Conservation (phyloP, 163 green algal species). For the Smithsoniella earleae region DNA sequence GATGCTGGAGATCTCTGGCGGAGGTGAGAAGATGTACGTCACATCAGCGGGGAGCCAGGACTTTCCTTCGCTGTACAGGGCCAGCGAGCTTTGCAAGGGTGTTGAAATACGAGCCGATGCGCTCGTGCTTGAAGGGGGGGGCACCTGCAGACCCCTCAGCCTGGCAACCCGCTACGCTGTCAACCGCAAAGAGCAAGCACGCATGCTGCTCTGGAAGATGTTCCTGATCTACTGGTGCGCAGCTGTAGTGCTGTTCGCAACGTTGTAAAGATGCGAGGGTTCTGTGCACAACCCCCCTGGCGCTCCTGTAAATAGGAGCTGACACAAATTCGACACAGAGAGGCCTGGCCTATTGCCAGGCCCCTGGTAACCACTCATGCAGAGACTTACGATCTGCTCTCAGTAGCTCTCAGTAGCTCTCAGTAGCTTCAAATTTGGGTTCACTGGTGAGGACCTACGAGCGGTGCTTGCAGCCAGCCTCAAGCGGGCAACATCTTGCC, state of each 20-base stretch:
- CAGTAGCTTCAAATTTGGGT: too few relatives aligned
- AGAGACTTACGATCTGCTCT: too few relatives aligned
- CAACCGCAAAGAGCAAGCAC: slow-evolving; percentile 10
- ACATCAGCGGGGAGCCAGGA: slow-evolving; percentile 33
- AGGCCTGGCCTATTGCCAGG: too few relatives aligned
- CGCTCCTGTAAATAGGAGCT: too few relatives aligned
- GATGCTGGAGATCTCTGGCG: slow-evolving; percentile 74
- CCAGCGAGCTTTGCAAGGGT: slow-evolving; percentile 3
- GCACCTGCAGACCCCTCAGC: slow-evolving; percentile 31
- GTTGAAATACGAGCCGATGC: neutral
- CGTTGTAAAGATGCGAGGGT: too few relatives aligned
- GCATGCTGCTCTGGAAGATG: slow-evolving; percentile 16
- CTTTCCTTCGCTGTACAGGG: slow-evolving; percentile 39
- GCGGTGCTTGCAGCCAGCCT: too few relatives aligned
- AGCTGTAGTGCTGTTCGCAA: neutral
- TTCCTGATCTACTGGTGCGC: slow-evolving; percentile 21
- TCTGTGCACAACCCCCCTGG: too few relatives aligned
- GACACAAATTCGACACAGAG: too few relatives aligned
- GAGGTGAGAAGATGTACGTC: slow-evolving; percentile 35
- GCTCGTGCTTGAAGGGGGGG: slow-evolving; percentile 6
- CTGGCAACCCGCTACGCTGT: slow-evolving; percentile 42
- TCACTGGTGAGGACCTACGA: too few relatives aligned
- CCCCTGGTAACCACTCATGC: too few relatives aligned
- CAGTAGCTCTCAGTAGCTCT: too few relatives aligned
- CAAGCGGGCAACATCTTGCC: neutral